Base-by-base conservation (phyloP, 805 yeast species). In the Candida easanensis region DNA sequence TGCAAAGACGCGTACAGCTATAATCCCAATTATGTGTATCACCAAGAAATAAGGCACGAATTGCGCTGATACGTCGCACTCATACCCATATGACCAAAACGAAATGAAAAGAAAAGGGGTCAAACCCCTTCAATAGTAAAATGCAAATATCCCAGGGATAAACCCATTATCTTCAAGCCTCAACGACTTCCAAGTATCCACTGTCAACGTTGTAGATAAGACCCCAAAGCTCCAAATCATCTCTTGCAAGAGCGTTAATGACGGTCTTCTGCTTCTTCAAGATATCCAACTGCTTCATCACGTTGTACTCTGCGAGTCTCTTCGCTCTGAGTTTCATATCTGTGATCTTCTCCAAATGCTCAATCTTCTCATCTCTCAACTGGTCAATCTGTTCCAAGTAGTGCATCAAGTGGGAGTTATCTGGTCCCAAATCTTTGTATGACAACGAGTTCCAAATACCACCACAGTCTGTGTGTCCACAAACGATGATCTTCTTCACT, bases 381-480 rank as follows among this genome's bases (percentile, higher is more conserved):
- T 82, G 84, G 54, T 84, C 70, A 69, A 81, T 54, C 75, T 79
- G 80, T 55, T 82, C 88, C 52, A 90, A 67, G 44, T 69, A 66
- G 23, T 57, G 46, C 44, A 56, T 54, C 27, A 69, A 48, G 41
- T 65, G 60, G 1, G 53, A 36, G 50, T 68, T 64, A 10, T 77
- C 77, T 22, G 84, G 81, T 26, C 89, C 89, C 26, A 82, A 70
- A 52, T 74, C 74, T 54, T 80, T 77, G 45, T 77, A 71, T 3
- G 82, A 73, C 37, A 90, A 66, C 8, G 89, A 80, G 18, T 95
- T 88, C 79, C 86, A 80, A 39, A 88, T 79, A 23, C 97, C 97
- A 38, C 96, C 97, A 72, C 98, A 90, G 63, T 88, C 95, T 25
- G 93, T 84, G 66, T 90, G 98, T 4, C 97, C 98, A 65, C 96